Base-by-base conservation (phyloP, 192 early-diverging fungal genomes). In the Funneliformis geosporum region DNA sequence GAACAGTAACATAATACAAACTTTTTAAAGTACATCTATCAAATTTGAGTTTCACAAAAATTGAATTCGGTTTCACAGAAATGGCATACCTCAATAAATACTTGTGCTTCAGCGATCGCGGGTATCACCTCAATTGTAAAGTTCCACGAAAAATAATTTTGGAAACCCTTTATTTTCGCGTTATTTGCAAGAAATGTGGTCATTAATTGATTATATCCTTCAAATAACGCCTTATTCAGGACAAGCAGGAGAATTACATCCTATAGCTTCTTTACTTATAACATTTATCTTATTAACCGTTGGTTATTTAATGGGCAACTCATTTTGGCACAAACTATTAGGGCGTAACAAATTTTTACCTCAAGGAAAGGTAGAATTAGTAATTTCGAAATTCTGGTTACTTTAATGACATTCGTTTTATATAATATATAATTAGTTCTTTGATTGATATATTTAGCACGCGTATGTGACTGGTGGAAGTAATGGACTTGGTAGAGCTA, bases 381-480 rank as follows among this genome's bases (percentile, higher is more conserved):
- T 27, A 73, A 43, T 21, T 4, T 12, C 38, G 16, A 8, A 1
- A 71, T 1, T 64, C 4, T 1, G 7, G 3, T 8, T 27, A 64
- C 4, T 64, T 8, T 10, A 50, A 67, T 28, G 33, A 25, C 6
- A 67, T 2, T 38, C 4, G 9, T 11, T 55, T 73, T 27, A 25
- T 42, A 38, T 33, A n/a, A n/a, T n/a, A n/a, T n/a, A n/a, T n/a
- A n/a, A n/a, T 60, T 60, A 18, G 21, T 50, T 40, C 14, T 69
- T n/a, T 59, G 10, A 14, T 27, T n/a, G 18, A 21, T 60, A 55
- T 25, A 42, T 18, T 25, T 82, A 92, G 81, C 92, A 93, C 82
- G 91, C 88, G 50, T 92, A 91, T 74, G 86, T 95, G 68, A 93
- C 93, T 0, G 93, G 93, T 69, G 92, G 92, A 75, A 93, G 92